Conservation (phyloP, 768 basidiomycete genomes). For the Suillus plorans region DNA sequence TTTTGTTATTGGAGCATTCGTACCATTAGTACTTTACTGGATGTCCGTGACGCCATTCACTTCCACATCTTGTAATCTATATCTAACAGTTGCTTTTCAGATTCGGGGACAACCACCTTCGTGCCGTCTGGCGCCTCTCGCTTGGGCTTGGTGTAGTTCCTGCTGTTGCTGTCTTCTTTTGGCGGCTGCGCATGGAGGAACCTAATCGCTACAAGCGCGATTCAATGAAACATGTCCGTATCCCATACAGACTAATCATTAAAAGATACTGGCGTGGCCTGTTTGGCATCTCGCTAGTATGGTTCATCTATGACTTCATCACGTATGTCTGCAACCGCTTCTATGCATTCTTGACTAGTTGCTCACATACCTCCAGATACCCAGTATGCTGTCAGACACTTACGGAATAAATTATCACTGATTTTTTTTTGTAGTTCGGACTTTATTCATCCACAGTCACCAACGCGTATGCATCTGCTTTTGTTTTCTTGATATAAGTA, state of each 20-base stretch:
- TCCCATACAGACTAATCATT: conserved; percentile 77
- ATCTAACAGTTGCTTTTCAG: conserved; percentile 32
- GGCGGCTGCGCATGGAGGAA: conserved; percentile 85
- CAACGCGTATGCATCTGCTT: conserved; percentile 46
- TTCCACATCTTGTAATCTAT: background rate
- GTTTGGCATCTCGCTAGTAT: conserved; percentile 71
- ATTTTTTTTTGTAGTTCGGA: conserved; percentile 53
- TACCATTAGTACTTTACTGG: conserved; percentile 85
- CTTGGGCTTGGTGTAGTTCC: conserved; percentile 84
- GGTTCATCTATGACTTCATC: conserved; percentile 88
- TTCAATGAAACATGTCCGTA: conserved; percentile 72
- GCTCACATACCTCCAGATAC: conserved; percentile 41
- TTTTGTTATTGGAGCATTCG: conserved; percentile 77
- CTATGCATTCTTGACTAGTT: background rate
- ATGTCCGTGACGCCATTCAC: conserved; percentile 51
- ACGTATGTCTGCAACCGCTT: conserved; percentile 40
- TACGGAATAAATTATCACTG: background rate
- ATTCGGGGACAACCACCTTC: conserved; percentile 76
- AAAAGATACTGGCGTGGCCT: conserved; percentile 80
- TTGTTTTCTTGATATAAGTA: background rate
- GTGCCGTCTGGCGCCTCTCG: conserved; percentile 85
- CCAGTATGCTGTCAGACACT: conserved; percentile 46
- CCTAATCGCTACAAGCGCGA: conserved; percentile 71
- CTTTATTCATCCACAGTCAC: conserved; percentile 80
- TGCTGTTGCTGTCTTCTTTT: conserved; percentile 77